These are phyloP conservation scores for Botrytis squamosa DNA, from an alignment of 2,329 filamentous ascomycete genomes.

Conservation along the genomic window DNA sequence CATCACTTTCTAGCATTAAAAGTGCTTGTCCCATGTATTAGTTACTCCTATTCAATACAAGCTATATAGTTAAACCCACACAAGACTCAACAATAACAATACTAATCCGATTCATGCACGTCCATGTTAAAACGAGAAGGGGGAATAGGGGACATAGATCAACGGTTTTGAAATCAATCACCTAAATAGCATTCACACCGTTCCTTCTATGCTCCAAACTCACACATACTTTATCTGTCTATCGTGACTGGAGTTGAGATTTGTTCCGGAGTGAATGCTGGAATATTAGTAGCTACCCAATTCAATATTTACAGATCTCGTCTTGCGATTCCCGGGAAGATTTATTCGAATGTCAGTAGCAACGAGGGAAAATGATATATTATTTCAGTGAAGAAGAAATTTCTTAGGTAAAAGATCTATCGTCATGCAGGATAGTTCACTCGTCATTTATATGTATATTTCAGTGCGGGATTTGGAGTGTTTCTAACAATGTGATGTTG, in stretches of 20 bases:
- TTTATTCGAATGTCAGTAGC: too few species aligned
- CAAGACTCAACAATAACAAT: not conserved
- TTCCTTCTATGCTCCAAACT: accelerated
- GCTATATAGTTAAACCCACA: not conserved
- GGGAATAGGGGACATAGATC: not conserved
- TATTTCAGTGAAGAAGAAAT: too few species aligned
- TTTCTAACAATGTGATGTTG: too few species aligned
- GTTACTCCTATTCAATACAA: not conserved
- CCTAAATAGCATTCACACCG: not conserved
- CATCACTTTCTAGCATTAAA: not conserved
- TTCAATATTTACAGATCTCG: not conserved
- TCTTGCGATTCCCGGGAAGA: too few species aligned
- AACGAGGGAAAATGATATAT: too few species aligned
- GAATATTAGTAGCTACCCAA: not conserved
- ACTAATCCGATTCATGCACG: not conserved
- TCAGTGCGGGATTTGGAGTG: too few species aligned
- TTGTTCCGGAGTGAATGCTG: not conserved
- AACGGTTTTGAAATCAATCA: not conserved
- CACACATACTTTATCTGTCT: accelerated
- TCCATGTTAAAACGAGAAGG: not conserved
- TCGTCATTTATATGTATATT: too few species aligned
- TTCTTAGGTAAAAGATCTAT: too few species aligned
- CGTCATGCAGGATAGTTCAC: too few species aligned
- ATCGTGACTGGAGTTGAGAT: not conserved
- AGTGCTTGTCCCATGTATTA: not conserved